A percentile compares a stretch with the other conserved stretches of the same genome.
phyloP scores from a whole-genome alignment of 768 basidiomycete genomes.

The Hygrophoropsis aurantiaca region DNA sequence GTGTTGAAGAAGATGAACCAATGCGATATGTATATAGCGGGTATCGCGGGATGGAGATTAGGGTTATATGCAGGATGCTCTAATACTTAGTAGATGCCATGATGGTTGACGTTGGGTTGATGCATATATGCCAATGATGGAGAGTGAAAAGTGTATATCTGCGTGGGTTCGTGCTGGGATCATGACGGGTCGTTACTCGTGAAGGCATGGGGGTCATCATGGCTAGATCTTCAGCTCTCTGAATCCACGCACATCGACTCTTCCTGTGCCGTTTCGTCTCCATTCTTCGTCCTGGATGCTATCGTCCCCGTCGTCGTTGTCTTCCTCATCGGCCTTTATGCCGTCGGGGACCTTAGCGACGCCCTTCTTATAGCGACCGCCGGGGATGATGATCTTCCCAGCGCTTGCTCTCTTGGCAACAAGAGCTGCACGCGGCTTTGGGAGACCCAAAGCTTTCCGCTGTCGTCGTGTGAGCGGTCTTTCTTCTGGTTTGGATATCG shows the following conservation, averaged over 20 bases:
- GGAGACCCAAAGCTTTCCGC: conserved; percentile 66
- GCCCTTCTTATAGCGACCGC: conserved; percentile 48
- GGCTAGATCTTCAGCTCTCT: conserved; percentile 69
- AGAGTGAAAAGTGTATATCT: too few relatives aligned
- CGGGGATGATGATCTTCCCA: conserved; percentile 64
- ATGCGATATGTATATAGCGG: too few relatives aligned
- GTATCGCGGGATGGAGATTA: too few relatives aligned
- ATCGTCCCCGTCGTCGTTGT: conserved; percentile 32
- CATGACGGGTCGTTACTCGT: too few relatives aligned
- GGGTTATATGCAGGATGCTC: too few relatives aligned
- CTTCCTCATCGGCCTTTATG: conserved; percentile 20
- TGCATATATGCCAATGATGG: too few relatives aligned
- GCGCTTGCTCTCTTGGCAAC: conserved; percentile 33
- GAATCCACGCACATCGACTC: conserved; percentile 76
- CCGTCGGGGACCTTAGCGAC: conserved; percentile 13
- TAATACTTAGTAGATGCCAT: too few relatives aligned
- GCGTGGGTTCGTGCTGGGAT: too few relatives aligned
- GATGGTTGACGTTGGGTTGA: too few relatives aligned
- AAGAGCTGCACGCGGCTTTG: conserved; percentile 46
- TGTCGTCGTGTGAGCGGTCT: conserved; percentile 63
- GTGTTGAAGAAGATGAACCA: too few relatives aligned
- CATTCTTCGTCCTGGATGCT: conserved; percentile 45
- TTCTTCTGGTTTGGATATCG: conserved; percentile 29
- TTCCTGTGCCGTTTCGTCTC: conserved; percentile 67
- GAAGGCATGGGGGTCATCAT: too few relatives aligned